These are phyloP conservation scores for Colletotrichum sp. DNA, from an alignment of 2,329 filamentous ascomycete species.

Conservation along the genomic window DNA sequence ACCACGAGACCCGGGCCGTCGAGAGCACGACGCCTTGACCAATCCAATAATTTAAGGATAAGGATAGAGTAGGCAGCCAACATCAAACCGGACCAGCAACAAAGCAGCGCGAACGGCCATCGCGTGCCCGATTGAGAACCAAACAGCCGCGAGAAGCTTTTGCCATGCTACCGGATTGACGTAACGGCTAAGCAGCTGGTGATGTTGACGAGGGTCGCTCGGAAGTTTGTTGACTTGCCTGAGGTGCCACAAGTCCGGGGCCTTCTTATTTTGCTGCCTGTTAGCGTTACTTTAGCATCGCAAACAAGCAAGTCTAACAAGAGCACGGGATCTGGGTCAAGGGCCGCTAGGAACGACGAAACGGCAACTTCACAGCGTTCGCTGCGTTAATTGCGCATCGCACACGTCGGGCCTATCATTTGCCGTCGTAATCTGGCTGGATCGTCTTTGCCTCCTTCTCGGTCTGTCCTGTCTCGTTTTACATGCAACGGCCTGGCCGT, in stretches of 20 bases:
- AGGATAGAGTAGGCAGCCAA: not conserved
- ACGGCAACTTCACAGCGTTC: not conserved
- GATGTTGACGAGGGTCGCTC: not conserved
- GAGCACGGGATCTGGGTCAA: not conserved
- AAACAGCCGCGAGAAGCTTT: not conserved
- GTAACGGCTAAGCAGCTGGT: not conserved
- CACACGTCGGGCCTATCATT: not conserved
- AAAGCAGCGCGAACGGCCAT: not conserved
- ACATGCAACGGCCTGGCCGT: not conserved
- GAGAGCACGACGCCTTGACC: not conserved
- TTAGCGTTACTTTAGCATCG: not conserved
- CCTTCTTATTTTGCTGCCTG: not conserved
- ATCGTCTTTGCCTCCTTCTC: not conserved
- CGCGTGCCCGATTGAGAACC: not conserved
- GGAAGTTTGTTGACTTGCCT: not conserved
- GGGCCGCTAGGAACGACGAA: not conserved
- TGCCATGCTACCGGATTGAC: not conserved
- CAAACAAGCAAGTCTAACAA: not conserved
- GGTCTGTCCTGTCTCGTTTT: not conserved
- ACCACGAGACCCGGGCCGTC: not conserved
- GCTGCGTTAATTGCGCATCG: not conserved
- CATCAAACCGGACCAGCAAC: slow-evolving; percentile 3
- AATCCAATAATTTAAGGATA: not conserved
- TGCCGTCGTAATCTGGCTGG: not conserved
- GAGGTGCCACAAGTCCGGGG: not conserved